A percentile compares a stretch with the other conserved stretches of the same genome.
These are phyloP conservation scores for Coemansia sp. DNA, from an alignment of 192 early-diverging fungal genomes.

Conservation along the genomic window DNA sequence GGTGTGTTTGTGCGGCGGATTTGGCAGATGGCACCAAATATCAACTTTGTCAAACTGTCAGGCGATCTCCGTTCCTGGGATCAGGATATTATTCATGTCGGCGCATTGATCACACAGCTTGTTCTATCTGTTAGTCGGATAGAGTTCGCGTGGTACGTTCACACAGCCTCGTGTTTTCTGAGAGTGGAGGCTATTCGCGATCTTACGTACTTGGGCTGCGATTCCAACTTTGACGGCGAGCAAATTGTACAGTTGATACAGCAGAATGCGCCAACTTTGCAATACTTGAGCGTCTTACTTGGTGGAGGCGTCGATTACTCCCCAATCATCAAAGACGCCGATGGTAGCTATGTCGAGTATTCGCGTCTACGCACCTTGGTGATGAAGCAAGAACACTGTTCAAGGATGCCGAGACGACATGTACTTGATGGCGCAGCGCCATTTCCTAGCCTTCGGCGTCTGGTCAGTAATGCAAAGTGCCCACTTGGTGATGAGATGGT, in stretches of 20 bases:
- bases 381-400: not conserved
- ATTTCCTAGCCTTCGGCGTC: not conserved
- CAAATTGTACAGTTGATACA: not conserved
- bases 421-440: not conserved
- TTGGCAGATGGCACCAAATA: not conserved
- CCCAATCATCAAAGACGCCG: not conserved
- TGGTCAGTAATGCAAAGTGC: not conserved
- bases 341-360: not conserved
- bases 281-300: not conserved
- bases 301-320: not conserved
- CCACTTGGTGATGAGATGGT: not conserved
- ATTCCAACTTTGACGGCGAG: not conserved
- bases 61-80: not conserved
- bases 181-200: not conserved
- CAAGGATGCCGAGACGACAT: not conserved
- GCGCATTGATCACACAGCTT: not conserved
- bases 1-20: not conserved
- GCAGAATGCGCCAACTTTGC: not conserved
- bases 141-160: not conserved
- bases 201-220: not conserved
- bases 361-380: not conserved
- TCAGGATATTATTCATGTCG: no score
- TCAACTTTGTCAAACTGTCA: not conserved
- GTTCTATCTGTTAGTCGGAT: not conserved
- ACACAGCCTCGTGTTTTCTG: not conserved